Evolutionary conservation across 1,139 yeast genomes (phyloP).

Genomic region (Pichia sp.): DNA sequence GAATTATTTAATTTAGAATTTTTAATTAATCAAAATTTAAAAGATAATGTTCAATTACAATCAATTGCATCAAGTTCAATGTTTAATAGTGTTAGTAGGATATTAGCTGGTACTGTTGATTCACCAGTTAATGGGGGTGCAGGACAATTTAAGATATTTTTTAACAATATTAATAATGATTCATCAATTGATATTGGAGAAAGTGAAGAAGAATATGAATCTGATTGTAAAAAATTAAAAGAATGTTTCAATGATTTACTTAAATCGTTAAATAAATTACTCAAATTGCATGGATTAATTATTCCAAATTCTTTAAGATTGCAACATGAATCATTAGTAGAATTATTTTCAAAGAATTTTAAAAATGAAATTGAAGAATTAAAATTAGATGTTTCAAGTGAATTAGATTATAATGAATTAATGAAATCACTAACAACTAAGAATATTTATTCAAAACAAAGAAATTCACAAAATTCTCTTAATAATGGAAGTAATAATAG

Average conservation of each 20-base stretch:
- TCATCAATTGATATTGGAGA: constrained; percentile 24
- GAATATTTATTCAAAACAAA: constrained; percentile 16
- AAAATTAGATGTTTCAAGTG: constrained; percentile 19
- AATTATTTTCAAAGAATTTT: constrained; percentile 63
- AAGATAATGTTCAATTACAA: constrained; percentile 40
- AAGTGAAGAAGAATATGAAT: constrained; percentile 32
- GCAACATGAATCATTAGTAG: constrained; percentile 62
- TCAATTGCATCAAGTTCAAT: constrained; percentile 35
- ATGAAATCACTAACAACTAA: constrained; percentile 16
- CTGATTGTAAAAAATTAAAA: constrained; percentile 45
- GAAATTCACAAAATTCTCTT: constrained; percentile 1
- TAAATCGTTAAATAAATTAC: constrained; percentile 56
- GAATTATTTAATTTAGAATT: constrained; percentile 67
- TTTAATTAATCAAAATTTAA: constrained; percentile 41
- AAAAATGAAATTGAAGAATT: constrained; percentile 48
- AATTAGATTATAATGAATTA: constrained; percentile 12
- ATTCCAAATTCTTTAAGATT: constrained; percentile 52
- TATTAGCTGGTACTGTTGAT: constrained; percentile 81
- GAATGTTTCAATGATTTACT: constrained; percentile 69
- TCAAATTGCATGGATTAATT: constrained; percentile 62
- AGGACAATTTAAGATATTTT: constrained; percentile 69
- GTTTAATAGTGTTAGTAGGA: constrained; percentile 67
- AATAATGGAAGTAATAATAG: constrained; percentile 5
- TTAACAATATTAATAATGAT: constrained; percentile 31
- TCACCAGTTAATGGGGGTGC: constrained; percentile 94